Evolutionary conservation across 164 flowering plant genomes (phyloP).

Genomic region (Magnolia changhungtana): DNA sequence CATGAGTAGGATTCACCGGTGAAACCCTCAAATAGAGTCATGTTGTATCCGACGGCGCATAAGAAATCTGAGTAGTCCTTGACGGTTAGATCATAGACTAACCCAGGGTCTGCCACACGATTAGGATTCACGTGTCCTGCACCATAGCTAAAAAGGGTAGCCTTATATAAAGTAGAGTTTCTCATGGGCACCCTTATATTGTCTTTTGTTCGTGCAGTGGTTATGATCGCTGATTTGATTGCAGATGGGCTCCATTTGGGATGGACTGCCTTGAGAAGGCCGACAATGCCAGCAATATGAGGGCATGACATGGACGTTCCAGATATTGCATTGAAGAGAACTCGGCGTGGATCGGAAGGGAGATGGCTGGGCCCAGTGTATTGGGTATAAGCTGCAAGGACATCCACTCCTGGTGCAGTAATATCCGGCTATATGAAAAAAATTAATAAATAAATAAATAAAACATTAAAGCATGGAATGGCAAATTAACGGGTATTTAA

Average conservation of each 20-base stretch:
- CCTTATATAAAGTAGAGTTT: background rate
- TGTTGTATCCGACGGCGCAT: background rate
- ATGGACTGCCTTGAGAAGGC: conserved; percentile 11
- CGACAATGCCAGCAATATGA: conserved; percentile 16
- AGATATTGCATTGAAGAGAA: conserved; percentile 8
- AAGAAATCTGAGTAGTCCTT: conserved; percentile 3
- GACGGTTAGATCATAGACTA: conserved; percentile 6
- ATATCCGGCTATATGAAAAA: background rate
- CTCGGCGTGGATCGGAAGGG: background rate
- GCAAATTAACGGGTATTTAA: too few relatives aligned
- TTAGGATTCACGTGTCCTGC: conserved; percentile 9
- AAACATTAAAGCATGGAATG: too few relatives aligned
- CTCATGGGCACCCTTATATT: background rate
- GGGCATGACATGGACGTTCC: conserved; percentile 23
- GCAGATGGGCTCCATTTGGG: too few relatives aligned
- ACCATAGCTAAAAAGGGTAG: conserved; percentile 3
- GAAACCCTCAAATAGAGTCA: background rate
- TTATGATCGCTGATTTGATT: background rate
- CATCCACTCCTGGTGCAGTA: background rate
- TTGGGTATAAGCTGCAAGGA: background rate
- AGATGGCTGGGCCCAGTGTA: background rate
- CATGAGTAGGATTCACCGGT: background rate
- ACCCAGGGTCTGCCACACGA: conserved; percentile 7
- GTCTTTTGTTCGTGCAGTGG: background rate
- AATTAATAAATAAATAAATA: too few relatives aligned